Conservation (phyloP, 176 grass and related monocot genomes). For the Carex cristatella region DNA sequence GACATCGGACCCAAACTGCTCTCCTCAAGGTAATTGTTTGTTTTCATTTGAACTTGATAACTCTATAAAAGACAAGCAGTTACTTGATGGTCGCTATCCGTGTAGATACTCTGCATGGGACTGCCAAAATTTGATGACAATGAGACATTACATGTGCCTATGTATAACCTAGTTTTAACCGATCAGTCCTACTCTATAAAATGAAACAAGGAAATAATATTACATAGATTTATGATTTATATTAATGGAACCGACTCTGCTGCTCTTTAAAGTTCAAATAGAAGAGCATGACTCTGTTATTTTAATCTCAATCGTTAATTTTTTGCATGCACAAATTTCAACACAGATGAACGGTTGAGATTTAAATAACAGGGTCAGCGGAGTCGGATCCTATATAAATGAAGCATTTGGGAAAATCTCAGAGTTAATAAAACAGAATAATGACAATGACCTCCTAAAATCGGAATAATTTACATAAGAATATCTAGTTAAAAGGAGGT, state of each 20-base stretch:
- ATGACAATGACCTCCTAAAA: not conserved
- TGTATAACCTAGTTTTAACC: not conserved
- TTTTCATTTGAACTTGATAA: not conserved
- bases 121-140: not conserved
- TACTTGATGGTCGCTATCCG: not conserved
- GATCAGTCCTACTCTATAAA: not conserved
- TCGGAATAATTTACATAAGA: not conserved
- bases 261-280: too few relatives aligned
- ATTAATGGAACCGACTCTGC: too few relatives aligned
- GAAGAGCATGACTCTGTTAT: too few relatives aligned
- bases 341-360: too few relatives aligned
- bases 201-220: not conserved
- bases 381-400: not conserved
- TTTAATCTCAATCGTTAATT: too few relatives aligned
- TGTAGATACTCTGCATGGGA: not conserved
- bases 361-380: too few relatives aligned
- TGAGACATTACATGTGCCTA: not conserved
- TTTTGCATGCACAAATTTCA: too few relatives aligned
- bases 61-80: not conserved
- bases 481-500: not conserved
- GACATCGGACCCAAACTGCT: too few relatives aligned
- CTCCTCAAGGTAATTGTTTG: not conserved
- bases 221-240: not conserved
- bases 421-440: not conserved
- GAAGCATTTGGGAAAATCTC: not conserved